phyloP scores from a whole-genome alignment of 2,329 filamentous ascomycete species.

The Penicillium sp. region DNA sequence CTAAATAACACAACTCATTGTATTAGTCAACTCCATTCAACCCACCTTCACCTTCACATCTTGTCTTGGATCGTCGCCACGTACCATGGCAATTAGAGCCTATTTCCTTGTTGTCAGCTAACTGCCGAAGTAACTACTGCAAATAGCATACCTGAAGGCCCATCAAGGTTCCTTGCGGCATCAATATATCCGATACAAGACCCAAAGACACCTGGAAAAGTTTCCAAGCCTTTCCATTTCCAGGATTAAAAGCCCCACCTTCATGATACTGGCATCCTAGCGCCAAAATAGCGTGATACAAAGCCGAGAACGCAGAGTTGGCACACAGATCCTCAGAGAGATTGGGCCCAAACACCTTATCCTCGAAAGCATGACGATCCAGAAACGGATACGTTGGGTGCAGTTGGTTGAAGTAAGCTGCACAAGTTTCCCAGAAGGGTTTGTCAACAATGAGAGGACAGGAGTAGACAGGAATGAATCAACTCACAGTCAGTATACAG shows the following conservation, averaged over 20 bases:
- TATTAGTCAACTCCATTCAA: background rate
- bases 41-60: too few species aligned
- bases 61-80: background rate
- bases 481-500: constrained; percentile 6
- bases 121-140: background rate
- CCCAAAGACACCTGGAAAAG: constrained; percentile 42
- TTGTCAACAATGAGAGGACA: background rate
- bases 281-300: constrained; percentile 44
- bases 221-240: constrained; percentile 42
- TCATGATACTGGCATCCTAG: constrained; percentile 40
- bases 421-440: background rate
- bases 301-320: constrained; percentile 37
- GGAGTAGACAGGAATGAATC: background rate
- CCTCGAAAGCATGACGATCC: constrained; percentile 39
- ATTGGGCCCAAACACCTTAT: constrained; percentile 28
- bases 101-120: background rate
- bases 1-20: constrained; percentile 16
- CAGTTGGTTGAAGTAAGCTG: constrained; percentile 43
- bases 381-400: constrained; percentile 47
- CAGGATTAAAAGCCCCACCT: constrained; percentile 42
- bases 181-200: constrained; percentile 36
- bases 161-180: constrained; percentile 24
- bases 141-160: constrained; percentile 20
- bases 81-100: background rate
- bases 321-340: constrained; percentile 26